Base-by-base conservation (phyloP, 2,329 filamentous ascomycete species). In the Penicillium sp. region DNA sequence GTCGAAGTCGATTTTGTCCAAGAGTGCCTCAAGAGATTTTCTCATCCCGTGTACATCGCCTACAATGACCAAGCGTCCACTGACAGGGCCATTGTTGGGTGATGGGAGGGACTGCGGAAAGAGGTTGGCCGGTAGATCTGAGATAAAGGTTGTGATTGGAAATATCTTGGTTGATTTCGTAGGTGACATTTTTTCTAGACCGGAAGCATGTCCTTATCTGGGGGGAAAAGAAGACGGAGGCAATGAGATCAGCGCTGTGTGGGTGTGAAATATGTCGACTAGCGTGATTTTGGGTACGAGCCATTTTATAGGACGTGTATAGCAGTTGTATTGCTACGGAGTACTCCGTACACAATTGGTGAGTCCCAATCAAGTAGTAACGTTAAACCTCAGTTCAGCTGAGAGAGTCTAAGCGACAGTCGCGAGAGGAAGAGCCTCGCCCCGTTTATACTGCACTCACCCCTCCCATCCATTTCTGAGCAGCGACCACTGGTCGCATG, bases 1-100 rank as follows among this genome's bases (percentile, higher is more conserved):
- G 41, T 56, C 29, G 14, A 63, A 63, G 9, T 9, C 23, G 4
- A 63, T 41, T 55, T 63, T 60, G 1, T 54, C 34, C 9, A 63
- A 41, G 2, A 63, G 51, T 16, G 53, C 47, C 11, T 61, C 52
- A 1, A 63, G 46, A 16, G 61, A 62, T 8, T 59, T 53, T 48
- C 32, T 55, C 60, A 62, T 62, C 4, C 61, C 61, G 51, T 63
- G 61, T 9, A 63, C 53, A 51, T 63, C 61, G 38, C 61, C 61
- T 42, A 63, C 39, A 47, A 63, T 58, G 26, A 62, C 39, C 41
- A 63, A 47, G 39, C 61, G 61, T 43, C 58, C 48, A 39, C 23
- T 30, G 13, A 6, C n/a, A 30, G 34, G 13, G 35, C 7, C 53
- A 57, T 57, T 53, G 30, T 52, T 23, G 5, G 43, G 46, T n/a